Evolutionary conservation across 1,284 basidiomycete species (phyloP).

Genomic region (Polyporus tsugae): DNA sequence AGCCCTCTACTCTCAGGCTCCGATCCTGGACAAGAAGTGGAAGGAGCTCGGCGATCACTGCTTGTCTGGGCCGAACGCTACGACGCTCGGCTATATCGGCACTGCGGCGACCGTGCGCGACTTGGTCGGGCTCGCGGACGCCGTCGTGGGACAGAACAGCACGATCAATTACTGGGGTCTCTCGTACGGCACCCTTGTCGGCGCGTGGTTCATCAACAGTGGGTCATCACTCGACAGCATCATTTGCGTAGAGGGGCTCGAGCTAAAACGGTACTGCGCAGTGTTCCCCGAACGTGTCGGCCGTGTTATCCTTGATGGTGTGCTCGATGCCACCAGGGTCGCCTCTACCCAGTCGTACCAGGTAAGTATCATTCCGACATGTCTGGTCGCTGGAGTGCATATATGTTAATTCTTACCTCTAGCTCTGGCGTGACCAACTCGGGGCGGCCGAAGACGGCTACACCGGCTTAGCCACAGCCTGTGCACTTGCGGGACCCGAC

Average conservation of each 20-base stretch:
- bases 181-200: conserved; percentile 30
- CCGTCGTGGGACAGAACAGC: conserved; percentile 24
- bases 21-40: conserved; percentile 23
- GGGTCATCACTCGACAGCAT: neutral
- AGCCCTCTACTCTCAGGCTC: conserved; percentile 19
- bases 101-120: conserved; percentile 32
- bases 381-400: neutral
- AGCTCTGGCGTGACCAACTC: conserved; percentile 26
- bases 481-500: conserved; percentile 22
- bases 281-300: conserved; percentile 33
- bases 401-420: neutral
- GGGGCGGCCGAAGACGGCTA: conserved; percentile 21
- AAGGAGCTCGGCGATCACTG: conserved; percentile 22
- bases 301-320: conserved; percentile 29
- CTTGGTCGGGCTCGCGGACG: conserved; percentile 30
- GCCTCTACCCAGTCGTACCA: conserved; percentile 23
- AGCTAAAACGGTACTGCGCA: neutral
- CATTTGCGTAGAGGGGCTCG: neutral
- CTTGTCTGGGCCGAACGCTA: conserved; percentile 22
- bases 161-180: conserved; percentile 31
- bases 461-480: conserved; percentile 26
- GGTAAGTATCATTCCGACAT: conserved; percentile 5
- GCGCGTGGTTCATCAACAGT: conserved; percentile 31
- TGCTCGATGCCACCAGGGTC: conserved; percentile 22
- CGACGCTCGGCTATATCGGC: conserved; percentile 27